Base-by-base conservation (phyloP, 2,329 filamentous ascomycete genomes). In the Diaporthe caulivora region DNA sequence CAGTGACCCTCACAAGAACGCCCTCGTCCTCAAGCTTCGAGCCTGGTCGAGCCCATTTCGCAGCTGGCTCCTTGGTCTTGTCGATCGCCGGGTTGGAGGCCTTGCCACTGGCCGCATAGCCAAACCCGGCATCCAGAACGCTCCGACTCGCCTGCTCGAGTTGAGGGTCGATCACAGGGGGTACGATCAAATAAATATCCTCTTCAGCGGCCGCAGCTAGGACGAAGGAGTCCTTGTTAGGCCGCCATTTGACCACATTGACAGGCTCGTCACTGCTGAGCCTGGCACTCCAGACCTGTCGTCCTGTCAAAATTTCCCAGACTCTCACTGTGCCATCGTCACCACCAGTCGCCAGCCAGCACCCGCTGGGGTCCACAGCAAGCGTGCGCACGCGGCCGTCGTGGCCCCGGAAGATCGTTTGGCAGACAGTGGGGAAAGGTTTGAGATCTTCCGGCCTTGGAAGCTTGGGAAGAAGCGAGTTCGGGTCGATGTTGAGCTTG, bases 401-500 rank as follows among this genome's bases (percentile, higher is more conserved):
- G 80, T 99, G 97, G 15, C 96, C 96, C 76, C 91, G 88, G 87
- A 97, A 98, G 17, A 97, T 89, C 8, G 95, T 94, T 57, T 95
- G 93, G 78, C 94, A 96, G 11, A 94, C 91, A 0, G 95, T 98
- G 18, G 97, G 97, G 87, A 98, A 99, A 2, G 97, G 97, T 79
- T 95, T 95, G 72, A 99, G 88, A 79, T 99, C 96, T 79, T 98
- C 94, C 0, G 97, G 96, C 74, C 93, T 94, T 10, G 97, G 97
- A 10, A 99, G 88, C 82, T 98, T 98, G 17, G 97, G 96, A 47
- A 99, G 89, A 67, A 99, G 87, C 49, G 95, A 97, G 82, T 94
- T 93, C 3, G 97, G 97, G 79, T 99, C 97, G 80, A 99, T 98
- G 84, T 98, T 98, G 80, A 99, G 90, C 83, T 95, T 94, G 86